Conservation (phyloP, 75 land plant species). For the Pinus tabuliformis region DNA sequence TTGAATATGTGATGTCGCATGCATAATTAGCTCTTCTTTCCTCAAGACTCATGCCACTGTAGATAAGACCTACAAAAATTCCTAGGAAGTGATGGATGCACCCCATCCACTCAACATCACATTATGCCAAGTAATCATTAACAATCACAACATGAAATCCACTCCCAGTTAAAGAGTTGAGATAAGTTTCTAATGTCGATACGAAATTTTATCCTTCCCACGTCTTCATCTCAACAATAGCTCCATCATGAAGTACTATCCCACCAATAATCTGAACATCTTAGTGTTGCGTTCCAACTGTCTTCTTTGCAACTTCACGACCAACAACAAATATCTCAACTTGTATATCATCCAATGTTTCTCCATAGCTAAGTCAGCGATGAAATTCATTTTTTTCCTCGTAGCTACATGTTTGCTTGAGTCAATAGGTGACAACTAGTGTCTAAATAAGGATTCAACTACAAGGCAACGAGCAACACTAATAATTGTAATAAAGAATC, state of each 20-base stretch:
- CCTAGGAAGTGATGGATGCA: constrained; percentile 94
- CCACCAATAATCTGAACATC: constrained; percentile 99
- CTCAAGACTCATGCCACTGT: constrained; percentile 57
- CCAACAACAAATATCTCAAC: constrained; percentile 99
- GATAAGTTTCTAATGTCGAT: constrained; percentile 92
- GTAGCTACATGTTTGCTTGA: constrained; percentile 44
- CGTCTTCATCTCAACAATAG: constrained; percentile 99
- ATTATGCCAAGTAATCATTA: constrained; percentile 96
- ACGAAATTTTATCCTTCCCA: constrained; percentile 99
- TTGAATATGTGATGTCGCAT: constrained; percentile 96
- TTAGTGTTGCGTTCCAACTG: constrained; percentile 99
- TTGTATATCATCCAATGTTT: constrained; percentile 86
- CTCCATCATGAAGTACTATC: constrained; percentile 97
- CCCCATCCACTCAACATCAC: constrained; percentile 99
- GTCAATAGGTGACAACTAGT: too few species aligned
- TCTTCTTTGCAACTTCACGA: constrained; percentile 92
- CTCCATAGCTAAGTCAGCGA: constrained; percentile 57
- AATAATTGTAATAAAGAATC: too few species aligned
- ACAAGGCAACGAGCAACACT: too few species aligned
- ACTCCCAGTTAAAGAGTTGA: too few species aligned
- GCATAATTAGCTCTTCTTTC: constrained; percentile 71
- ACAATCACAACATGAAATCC: constrained; percentile 99
- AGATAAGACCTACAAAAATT: constrained; percentile 93
- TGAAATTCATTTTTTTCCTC: constrained; percentile 76
- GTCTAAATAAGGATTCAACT: too few species aligned